Base-by-base conservation (phyloP, 129 eudicot genomes). In the Kitagawia praeruptora region DNA sequence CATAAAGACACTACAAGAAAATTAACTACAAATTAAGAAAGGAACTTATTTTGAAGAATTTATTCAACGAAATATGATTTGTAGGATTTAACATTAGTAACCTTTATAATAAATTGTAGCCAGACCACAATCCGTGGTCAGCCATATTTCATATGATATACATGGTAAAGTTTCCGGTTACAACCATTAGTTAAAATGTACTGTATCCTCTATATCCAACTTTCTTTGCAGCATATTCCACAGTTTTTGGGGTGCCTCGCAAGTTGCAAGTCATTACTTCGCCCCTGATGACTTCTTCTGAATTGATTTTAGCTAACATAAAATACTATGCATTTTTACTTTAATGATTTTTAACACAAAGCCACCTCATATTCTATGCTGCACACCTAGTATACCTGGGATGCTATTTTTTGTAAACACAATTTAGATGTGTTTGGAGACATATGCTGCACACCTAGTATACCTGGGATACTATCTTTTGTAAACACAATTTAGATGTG, bases 1-100 rank as follows among this genome's bases (percentile, higher is more conserved):
- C 82, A 82, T 7, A 27, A 11, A n/a, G 81, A 78, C 78, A 74
- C 96, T 86, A 73, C 83, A 76, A 45, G 47, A 80, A 28, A 82
- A n/a, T 42, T 47, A 64, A 27, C 16, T 64, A 64, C 16, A 64
- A 3, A 1, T 27, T 5, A 54, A 7, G 4, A 21, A 49, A 53
- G 25, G 64, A 8, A 54, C 64, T 21, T 27, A 23, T 21, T 21
- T 23, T 21, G 12, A 54, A 54, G 12, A 21, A 4, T 23, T 7
- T 49, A 1, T 7, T 54, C 3, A 54, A 7, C 23, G 10, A 23
- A 5, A 54, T 8, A 54, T 21, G 8, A 54, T 54, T 27, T 23
- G 64, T 21, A 54, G 28, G 9, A 54, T 6, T 21, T 21, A 54
- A 54, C n/a, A 54, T 21, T 6, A 2, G 25, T 54, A 7, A 54